Base-by-base conservation (phyloP, 805 yeast species). In the Vanderwaltozyma polyspora region DNA sequence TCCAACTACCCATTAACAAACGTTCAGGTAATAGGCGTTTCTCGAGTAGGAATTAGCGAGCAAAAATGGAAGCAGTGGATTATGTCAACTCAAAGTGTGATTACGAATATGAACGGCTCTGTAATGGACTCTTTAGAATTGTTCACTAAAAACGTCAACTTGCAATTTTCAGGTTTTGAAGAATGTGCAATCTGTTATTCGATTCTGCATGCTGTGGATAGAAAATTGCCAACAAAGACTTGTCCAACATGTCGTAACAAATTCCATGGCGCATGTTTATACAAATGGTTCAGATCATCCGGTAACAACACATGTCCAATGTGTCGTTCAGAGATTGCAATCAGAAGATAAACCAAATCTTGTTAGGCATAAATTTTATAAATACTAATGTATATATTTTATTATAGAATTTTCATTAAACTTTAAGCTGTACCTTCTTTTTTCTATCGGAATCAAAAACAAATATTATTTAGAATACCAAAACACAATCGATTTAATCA, bases 111-210 rank as follows among this genome's bases (percentile, higher is more conserved):
- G 46, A 79, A 78, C 45, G 86, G 85, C 14, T 72, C 85, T 13
- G 61, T 61, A 10, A 39, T 70, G 45, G 65, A 69, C 35, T 59
- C 66, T 12, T 40, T 64, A 34, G 66, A 62, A 31, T 50, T 60
- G 24, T 60, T 64, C 36, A 48, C 62, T 32, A 75, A 74, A 45
- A 84, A 89, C 48, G 86, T 85, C 34, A 71, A 74, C 36, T 66
- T 82, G 46, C 93, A 87, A 52, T 87, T 93, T 56, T 81, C 87
- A 7, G 95, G 95, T 0, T 86, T 84, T 44, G 95, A 85, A 49
- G 97, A 89, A 40, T 91, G 99, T 68, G 94, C 97, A 3, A 86
- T 91, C 45, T 91, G 99, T 57, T 91, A 91, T 57, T 81, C 94
- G 12, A 79, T 89, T 37, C 62, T 91, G 43, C 94, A 87, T 52